Evolutionary conservation across 305 asterid genomes (phyloP), one percentile per base, ranked within the genome.

Genomic region (Fraxinus latifolia): DNA sequence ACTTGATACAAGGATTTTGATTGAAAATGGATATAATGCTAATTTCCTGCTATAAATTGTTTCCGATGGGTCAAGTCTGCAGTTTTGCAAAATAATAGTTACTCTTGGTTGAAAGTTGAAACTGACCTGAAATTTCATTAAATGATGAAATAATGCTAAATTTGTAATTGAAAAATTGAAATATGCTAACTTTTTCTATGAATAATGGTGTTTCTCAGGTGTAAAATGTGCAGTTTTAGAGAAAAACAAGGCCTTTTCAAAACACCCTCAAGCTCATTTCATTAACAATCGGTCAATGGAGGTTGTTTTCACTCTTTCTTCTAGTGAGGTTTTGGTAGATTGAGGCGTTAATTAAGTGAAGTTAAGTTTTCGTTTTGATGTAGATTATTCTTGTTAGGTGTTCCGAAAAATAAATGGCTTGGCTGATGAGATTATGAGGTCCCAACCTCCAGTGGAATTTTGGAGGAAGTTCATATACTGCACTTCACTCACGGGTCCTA

Each of bases 211-310:
- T 86, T 82, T 32, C 36, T 72, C 76, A 94, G 99, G 97, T 65
- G 92, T 95, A 29, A 85, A 88, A 86, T 93, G 97, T 88, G 91
- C 95, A 17, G 89, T 95, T 83, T 17, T 95, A 83, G 98, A 95
- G 95, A 95, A 90, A 86, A 90, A 65, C 82, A 83, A 73, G 82
- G 89, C 47, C 71, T 95, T 95, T 80, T 89, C 97, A 3, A 86
- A 86, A 25, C 98, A 95, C 84, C 98, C 98, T 74, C 99, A 95
- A 87, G 99, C 98, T 84, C 99, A 95, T 88, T 94, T 95, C 84
- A 92, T 95, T 85, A 92, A 95, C 86, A 94, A 95, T 75, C 90
- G 98, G 53, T 88, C 98, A 2, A 92, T 95, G 99, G 98, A 95
- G 99, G 99, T 95, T 88, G 78, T 83, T 87, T 85, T 55, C 71